These are phyloP conservation scores for Udeniomyces megalosporus DNA, from an alignment of 768 basidiomycete genomes.

Conservation along the genomic window DNA sequence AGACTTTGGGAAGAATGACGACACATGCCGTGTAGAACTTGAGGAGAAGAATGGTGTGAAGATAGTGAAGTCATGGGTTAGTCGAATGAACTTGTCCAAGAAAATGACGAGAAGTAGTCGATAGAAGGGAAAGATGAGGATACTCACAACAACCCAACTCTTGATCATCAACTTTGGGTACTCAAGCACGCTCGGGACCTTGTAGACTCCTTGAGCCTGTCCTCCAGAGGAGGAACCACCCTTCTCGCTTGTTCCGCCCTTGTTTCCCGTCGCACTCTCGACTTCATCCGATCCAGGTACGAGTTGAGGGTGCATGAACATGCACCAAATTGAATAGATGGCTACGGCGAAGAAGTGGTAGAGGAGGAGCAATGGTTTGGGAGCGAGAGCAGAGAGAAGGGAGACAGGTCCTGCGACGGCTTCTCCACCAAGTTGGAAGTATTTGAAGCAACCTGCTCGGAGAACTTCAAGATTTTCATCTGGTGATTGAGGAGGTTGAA, in stretches of 20 bases:
- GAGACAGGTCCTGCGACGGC: constrained; percentile 76
- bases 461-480: constrained; percentile 34
- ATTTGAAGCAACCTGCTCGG: constrained; percentile 75
- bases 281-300: neutral
- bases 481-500: constrained; percentile 14
- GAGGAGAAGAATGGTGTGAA: constrained; percentile 7
- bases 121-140: neutral
- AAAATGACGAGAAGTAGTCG: neutral
- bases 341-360: constrained; percentile 93
- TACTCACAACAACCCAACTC: constrained; percentile 53
- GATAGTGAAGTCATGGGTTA: too few relatives aligned
- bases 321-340: constrained; percentile 78
- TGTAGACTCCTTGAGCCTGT: neutral
- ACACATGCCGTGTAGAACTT: constrained; percentile 85
- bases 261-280: neutral
- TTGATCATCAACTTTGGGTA: constrained; percentile 53
- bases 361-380: constrained; percentile 62
- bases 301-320: constrained; percentile 49
- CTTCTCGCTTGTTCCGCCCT: too few relatives aligned
- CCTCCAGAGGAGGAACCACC: too few relatives aligned
- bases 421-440: constrained; percentile 85
- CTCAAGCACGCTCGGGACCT: constrained; percentile 38
- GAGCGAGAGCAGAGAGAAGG: constrained; percentile 64
- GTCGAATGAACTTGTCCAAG: neutral
- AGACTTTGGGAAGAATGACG: constrained; percentile 76